These are phyloP conservation scores for Fragaria vesca DNA, from an alignment of 306 rosid genomes.

Conservation along the genomic window DNA sequence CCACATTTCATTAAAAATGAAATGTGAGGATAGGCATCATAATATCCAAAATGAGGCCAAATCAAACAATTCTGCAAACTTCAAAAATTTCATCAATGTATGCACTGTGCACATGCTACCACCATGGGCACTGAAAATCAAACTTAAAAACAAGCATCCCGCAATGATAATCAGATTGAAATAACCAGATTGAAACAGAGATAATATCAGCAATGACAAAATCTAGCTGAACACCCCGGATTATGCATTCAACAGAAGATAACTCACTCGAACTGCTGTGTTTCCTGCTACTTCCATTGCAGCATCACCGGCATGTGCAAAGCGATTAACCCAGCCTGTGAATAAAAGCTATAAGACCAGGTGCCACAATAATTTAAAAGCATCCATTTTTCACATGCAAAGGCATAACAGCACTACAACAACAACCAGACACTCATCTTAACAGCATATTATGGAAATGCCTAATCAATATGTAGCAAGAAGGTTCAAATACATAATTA, in stretches of 20 bases:
- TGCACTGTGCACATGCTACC: background rate
- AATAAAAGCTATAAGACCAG: slow-evolving; percentile 31
- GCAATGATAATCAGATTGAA: background rate
- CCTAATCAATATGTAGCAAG: background rate
- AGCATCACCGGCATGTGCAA: slow-evolving; percentile 98
- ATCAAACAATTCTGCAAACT: background rate
- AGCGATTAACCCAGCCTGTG: slow-evolving; percentile 99
- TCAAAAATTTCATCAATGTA: background rate
- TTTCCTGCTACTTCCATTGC: slow-evolving; percentile 97
- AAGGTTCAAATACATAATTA: background rate
- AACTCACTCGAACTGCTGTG: slow-evolving; percentile 81
- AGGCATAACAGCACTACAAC: background rate
- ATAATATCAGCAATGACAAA: background rate
- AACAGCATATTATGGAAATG: background rate
- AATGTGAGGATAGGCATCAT: too few species aligned
- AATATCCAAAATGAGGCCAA: too few species aligned
- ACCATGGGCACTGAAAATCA: background rate
- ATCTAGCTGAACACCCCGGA: background rate
- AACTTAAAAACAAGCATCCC: slow-evolving; percentile 2
- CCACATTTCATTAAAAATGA: background rate
- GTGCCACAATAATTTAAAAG: slow-evolving; percentile 17
- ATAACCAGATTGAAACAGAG: background rate
- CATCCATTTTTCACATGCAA: slow-evolving; percentile 14
- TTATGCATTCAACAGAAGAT: slow-evolving; percentile 7
- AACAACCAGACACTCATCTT: background rate